Conservation (phyloP, 176 grass and related monocot species). For the Cenchrus fungigraminus region DNA sequence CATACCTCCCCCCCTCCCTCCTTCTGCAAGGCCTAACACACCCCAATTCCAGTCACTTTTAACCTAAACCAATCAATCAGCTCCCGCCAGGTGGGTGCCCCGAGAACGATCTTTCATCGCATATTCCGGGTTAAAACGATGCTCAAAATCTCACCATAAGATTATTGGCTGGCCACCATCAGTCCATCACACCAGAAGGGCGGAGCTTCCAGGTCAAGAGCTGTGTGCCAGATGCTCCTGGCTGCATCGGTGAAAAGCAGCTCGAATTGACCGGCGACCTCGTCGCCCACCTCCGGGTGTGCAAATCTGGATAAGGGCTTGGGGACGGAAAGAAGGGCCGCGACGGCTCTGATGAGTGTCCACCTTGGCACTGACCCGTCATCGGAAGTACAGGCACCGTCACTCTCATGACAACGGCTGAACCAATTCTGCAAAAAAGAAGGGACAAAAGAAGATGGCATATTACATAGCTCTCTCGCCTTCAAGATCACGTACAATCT, state of each 20-base stretch:
- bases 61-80: slow-evolving; percentile 30
- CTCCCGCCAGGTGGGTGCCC: not conserved
- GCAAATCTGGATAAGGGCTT: slow-evolving; percentile 56
- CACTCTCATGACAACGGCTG: slow-evolving; percentile 3
- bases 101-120: not conserved
- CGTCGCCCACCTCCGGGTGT: slow-evolving; percentile 43
- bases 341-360: slow-evolving; percentile 54
- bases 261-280: slow-evolving; percentile 49
- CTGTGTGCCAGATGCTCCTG: not conserved
- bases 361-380: slow-evolving; percentile 38
- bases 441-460: not conserved
- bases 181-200: slow-evolving; percentile 34
- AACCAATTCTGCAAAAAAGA: slow-evolving; percentile 45
- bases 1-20: slow-evolving; percentile 6
- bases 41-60: slow-evolving; percentile 31
- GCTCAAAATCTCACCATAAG: slow-evolving; percentile 15
- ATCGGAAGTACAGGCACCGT: slow-evolving; percentile 45
- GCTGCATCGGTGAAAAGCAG: slow-evolving; percentile 61
- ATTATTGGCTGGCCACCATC: slow-evolving; percentile 35
- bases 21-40: slow-evolving; percentile 33
- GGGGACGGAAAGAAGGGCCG: slow-evolving; percentile 54
- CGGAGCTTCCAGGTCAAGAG: slow-evolving; percentile 41
- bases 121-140: slow-evolving; percentile 23
- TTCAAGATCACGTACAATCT: slow-evolving; percentile 25
- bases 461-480: slow-evolving; percentile 29